Conservation (phyloP, 225 moss, liverwort and hornwort genomes). For the Ulota crispa region DNA sequence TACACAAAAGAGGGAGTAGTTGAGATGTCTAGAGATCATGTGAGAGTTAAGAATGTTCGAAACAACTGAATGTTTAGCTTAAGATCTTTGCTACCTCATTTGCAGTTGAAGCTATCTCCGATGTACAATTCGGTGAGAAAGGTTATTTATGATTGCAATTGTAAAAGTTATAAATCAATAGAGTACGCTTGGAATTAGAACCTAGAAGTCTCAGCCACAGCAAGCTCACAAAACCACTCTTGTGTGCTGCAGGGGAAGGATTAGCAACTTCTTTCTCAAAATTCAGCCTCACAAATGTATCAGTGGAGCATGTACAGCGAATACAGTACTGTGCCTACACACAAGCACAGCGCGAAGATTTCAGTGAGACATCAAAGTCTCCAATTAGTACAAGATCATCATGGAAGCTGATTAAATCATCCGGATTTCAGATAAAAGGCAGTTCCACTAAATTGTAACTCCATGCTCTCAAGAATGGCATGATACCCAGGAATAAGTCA, state of each 20-base stretch:
- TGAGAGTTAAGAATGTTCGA: neutral
- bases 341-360: constrained; percentile 41
- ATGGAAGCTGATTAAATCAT: constrained; percentile 38
- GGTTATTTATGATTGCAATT: no score
- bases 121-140: neutral
- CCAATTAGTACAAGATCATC: constrained; percentile 22
- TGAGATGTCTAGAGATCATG: no score
- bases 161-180: neutral
- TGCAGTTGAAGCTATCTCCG: neutral
- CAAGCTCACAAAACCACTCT: neutral
- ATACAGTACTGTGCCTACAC: constrained; percentile 45
- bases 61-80: neutral
- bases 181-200: neutral
- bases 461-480: neutral
- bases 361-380: constrained; percentile 2
- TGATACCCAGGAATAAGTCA: neutral
- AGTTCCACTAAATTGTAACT: neutral
- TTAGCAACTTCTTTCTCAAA: constrained; percentile 26
- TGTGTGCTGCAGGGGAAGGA: constrained; percentile 41
- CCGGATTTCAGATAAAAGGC: constrained; percentile 29
- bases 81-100: neutral
- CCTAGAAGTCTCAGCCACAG: neutral
- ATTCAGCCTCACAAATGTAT: constrained; percentile 14
- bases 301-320: constrained; percentile 23
- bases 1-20: no score